Evolutionary conservation across 2,329 filamentous ascomycete genomes (phyloP).

Genomic region (Fusarium verticillioides): DNA sequence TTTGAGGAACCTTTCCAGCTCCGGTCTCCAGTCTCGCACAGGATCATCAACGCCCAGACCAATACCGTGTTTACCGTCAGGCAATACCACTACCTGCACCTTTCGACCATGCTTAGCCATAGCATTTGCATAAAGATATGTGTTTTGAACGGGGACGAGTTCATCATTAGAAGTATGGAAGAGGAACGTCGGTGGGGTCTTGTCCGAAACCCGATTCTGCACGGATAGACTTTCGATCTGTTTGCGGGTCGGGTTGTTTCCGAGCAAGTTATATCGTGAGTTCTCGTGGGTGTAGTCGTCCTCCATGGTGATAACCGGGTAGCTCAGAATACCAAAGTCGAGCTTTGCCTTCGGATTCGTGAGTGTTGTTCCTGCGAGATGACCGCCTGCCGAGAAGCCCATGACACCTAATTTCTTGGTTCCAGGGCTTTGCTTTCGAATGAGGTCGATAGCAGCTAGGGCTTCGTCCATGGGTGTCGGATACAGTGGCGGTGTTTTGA

Average conservation of each 20-base stretch:
- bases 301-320: slow-evolving; percentile 29
- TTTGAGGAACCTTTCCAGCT: slow-evolving; percentile 25
- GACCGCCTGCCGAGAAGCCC: slow-evolving; percentile 34
- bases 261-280: slow-evolving; percentile 26
- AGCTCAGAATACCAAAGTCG: slow-evolving; percentile 33
- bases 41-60: slow-evolving; percentile 27
- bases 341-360: slow-evolving; percentile 21
- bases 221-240: slow-evolving; percentile 20
- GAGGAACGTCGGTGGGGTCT: slow-evolving; percentile 24
- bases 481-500: slow-evolving; percentile 20
- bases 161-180: slow-evolving; percentile 33
- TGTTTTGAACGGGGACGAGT: slow-evolving; percentile 28
- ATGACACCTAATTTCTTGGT: slow-evolving; percentile 25
- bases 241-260: slow-evolving; percentile 7
- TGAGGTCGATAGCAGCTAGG: slow-evolving; percentile 16
- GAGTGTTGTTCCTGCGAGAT: slow-evolving; percentile 28
- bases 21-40: slow-evolving; percentile 26
- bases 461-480: slow-evolving; percentile 28
- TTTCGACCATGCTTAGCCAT: slow-evolving; percentile 19
- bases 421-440: slow-evolving; percentile 4
- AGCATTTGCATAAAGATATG: slow-evolving; percentile 20
- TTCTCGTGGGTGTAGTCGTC: slow-evolving; percentile 25
- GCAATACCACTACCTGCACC: slow-evolving; percentile 18
- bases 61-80: slow-evolving; percentile 24
- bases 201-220: slow-evolving; percentile 19